Evolutionary conservation across 2,329 filamentous ascomycete species (phyloP).

Genomic region (Aspergillus sp.): DNA sequence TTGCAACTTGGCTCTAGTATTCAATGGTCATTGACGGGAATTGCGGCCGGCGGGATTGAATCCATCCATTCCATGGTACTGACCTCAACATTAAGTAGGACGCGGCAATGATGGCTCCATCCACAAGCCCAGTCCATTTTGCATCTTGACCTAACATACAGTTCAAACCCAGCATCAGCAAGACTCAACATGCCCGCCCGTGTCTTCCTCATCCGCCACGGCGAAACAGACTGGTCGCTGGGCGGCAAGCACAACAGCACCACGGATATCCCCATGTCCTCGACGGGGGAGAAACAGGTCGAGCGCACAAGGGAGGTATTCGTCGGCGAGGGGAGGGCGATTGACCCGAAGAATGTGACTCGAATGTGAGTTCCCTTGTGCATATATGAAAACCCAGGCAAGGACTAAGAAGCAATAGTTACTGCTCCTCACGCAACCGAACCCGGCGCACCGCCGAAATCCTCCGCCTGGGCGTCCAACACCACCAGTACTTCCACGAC

Average conservation of each 20-base stretch:
- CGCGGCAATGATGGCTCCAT: too few species aligned
- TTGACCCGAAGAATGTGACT: constrained; percentile 5
- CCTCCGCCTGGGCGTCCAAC: constrained; percentile 6
- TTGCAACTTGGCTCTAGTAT: too few species aligned
- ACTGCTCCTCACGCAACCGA: constrained; percentile 5
- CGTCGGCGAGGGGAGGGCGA: constrained; percentile 4
- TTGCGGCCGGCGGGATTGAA: too few species aligned
- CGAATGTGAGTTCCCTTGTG: constrained; percentile 4
- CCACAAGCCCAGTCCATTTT: too few species aligned
- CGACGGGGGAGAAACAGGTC: constrained; percentile 3
- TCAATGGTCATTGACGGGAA: too few species aligned
- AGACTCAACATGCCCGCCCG: constrained; percentile 4
- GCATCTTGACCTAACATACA: too few species aligned
- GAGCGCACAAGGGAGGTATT: constrained; percentile 1
- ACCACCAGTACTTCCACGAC: constrained; percentile 5
- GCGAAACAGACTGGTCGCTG: constrained; percentile 9
- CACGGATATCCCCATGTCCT: constrained; percentile 6
- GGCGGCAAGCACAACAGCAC: constrained; percentile 7
- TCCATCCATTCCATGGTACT: constrained; percentile 1
- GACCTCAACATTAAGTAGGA: constrained; percentile 4
- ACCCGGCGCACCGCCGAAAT: constrained; percentile 8
- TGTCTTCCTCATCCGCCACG: constrained; percentile 10
- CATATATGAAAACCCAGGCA: too few species aligned
- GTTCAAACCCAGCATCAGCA: too few species aligned
- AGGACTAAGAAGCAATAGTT: constrained; percentile 4